Base-by-base conservation (phyloP, 1,284 basidiomycete genomes). In the Austropuccinia psidii region DNA sequence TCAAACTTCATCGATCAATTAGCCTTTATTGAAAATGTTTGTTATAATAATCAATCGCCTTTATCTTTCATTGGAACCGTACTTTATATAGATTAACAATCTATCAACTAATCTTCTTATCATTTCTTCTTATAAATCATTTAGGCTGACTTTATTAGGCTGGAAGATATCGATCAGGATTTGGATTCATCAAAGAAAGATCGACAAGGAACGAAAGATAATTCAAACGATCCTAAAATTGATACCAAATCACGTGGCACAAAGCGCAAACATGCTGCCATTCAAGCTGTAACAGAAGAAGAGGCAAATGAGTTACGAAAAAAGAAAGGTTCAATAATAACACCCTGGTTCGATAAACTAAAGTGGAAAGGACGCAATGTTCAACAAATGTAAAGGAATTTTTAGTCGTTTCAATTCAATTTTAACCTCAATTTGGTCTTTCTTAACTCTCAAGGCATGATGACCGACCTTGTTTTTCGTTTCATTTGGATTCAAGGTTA, bases 401-500 rank as follows among this genome's bases (percentile, higher is more conserved):
- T n/a, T n/a, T n/a, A n/a, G n/a, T n/a, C n/a, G n/a, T n/a, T n/a
- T n/a, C n/a, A n/a, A n/a, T n/a, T n/a, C n/a, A n/a, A n/a, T n/a
- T n/a, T n/a, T n/a, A n/a, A n/a, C n/a, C n/a, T n/a, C n/a, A n/a
- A n/a, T n/a, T n/a, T n/a, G 24, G 9, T 9, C 11, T 52, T 21
- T n/a, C 29, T n/a, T 8, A 7, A 24, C 35, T 2, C 47, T 19
- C 50, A 8, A 52, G 24, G 9, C 9, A 15, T 52, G 19, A 11
- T 1, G 39, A 19, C 2, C 29, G 27, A 27, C 2, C 29, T 50
- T 65, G 9, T 33, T 45, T 29, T 7, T 13, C 45, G 17, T 27
- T 50, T 35, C 47, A 13, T 2, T 27, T 27, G 19, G 24, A 13
- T 11, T 9, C 35, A 75, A 90, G 93, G 84, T 81, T 96, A 66